phyloP scores from a whole-genome alignment of 2,329 filamentous ascomycete genomes.

The Saccharata proteae region DNA sequence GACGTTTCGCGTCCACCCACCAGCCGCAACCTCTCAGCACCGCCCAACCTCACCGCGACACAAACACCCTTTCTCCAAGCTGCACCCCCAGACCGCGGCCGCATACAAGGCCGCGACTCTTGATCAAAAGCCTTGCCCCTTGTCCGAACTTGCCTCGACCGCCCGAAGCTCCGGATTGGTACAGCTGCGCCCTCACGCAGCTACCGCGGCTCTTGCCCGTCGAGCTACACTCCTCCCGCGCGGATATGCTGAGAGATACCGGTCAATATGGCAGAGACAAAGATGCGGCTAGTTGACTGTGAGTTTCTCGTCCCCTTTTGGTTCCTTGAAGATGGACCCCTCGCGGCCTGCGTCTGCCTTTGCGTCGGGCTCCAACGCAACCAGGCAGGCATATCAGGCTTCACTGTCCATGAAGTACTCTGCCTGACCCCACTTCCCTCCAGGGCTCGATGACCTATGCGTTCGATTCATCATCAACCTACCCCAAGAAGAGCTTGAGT shows the following conservation, averaged over 20 bases:
- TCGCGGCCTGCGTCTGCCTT: background rate
- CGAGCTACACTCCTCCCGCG: slow-evolving; percentile 3
- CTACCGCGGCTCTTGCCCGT: slow-evolving; percentile 18
- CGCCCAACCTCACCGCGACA: no score
- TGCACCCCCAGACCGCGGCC: no score
- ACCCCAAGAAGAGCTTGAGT: slow-evolving; percentile 77
- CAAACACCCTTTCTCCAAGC: no score
- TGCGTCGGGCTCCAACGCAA: no score
- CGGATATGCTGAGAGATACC: slow-evolving; percentile 49
- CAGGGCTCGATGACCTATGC: slow-evolving; percentile 93
- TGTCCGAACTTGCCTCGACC: no score
- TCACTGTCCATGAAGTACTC: no score
- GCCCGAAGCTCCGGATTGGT: background rate
- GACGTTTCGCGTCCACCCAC: no score
- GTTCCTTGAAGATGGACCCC: background rate
- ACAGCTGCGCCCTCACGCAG: slow-evolving; percentile 10
- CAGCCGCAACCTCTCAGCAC: no score
- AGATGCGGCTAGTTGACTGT: slow-evolving; percentile 88
- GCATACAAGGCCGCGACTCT: no score
- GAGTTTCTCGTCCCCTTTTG: slow-evolving; percentile 20
- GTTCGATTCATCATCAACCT: slow-evolving; percentile 98
- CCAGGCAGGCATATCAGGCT: no score
- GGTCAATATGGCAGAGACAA: slow-evolving; percentile 59
- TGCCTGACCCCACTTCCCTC: slow-evolving; percentile 15
- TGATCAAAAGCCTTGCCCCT: no score